phyloP scores from a whole-genome alignment of 192 early-diverging fungal genomes.

The Allomyces javanicus region DNA sequence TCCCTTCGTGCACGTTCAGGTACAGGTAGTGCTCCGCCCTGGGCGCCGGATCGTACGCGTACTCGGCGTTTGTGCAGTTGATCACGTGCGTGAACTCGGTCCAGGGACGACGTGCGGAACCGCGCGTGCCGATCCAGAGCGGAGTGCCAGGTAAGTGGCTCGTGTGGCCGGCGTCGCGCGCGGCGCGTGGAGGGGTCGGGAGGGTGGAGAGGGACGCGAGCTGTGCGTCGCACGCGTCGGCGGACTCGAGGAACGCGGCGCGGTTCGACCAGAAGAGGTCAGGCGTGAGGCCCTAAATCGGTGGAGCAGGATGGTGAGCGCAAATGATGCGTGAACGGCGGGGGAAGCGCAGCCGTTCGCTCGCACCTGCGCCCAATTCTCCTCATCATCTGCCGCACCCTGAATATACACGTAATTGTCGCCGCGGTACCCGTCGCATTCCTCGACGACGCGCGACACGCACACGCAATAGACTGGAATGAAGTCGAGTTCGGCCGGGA shows the following conservation, averaged over 20 bases:
- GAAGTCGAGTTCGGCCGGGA: slow-evolving; percentile 28
- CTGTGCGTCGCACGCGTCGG: neutral
- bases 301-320: no score
- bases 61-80: neutral
- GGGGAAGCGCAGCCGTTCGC: no score
- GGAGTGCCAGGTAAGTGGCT: neutral
- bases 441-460: slow-evolving; percentile 41
- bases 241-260: neutral
- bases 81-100: neutral
- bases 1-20: neutral
- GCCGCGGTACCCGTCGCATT: slow-evolving; percentile 10
- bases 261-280: neutral
- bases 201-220: neutral
- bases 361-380: slow-evolving; percentile 40
- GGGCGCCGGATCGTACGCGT: neutral
- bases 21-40: neutral
- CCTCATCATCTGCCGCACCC: slow-evolving; percentile 77
- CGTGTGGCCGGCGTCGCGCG: neutral
- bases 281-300: neutral
- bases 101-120: neutral
- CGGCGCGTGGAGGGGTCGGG: no score
- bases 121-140: neutral
- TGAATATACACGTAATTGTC: slow-evolving; percentile 61
- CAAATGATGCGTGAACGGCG: no score
- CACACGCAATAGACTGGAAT: slow-evolving; percentile 59